A percentile compares a stretch with the other conserved stretches of the same genome.
phyloP scores from a whole-genome alignment of 2,329 filamentous ascomycete genomes.

The Clonostachys solani region DNA sequence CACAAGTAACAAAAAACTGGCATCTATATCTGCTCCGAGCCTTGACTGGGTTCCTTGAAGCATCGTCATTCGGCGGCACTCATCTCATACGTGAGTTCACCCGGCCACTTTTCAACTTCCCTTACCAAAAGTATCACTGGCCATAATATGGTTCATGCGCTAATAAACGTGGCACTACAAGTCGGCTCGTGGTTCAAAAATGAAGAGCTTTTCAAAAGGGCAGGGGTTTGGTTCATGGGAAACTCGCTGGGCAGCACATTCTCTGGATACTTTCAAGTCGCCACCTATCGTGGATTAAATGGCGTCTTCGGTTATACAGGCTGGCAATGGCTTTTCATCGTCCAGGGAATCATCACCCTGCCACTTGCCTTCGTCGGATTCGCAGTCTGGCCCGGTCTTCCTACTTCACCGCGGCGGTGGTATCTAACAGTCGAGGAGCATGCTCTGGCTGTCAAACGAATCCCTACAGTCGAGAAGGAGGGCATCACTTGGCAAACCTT shows the following conservation, averaged over 20 bases:
- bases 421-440: constrained; percentile 13
- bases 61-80: constrained; percentile 16
- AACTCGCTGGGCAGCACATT: constrained; percentile 16
- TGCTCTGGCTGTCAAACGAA: constrained; percentile 11
- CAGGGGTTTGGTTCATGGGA: constrained; percentile 40
- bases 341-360: constrained; percentile 24
- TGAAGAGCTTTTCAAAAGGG: constrained; percentile 37
- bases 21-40: constrained; percentile 15
- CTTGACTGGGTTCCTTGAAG: constrained; percentile 14
- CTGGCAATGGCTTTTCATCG: constrained; percentile 31
- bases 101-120: background rate
- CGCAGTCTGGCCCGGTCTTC: constrained; percentile 15
- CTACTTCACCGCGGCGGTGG: constrained; percentile 13
- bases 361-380: constrained; percentile 20
- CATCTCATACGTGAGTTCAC: constrained; percentile 16
- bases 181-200: constrained; percentile 21
- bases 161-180: background rate
- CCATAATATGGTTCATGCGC: too few relatives aligned
- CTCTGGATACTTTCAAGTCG: constrained; percentile 19
- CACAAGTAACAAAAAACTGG: constrained; percentile 13
- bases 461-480: constrained; percentile 11
- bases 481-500: constrained; percentile 16
- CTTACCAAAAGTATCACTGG: background rate
- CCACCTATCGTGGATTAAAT: constrained; percentile 27
- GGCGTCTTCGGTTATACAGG: constrained; percentile 39